phyloP scores from a whole-genome alignment of 148 eudicot genomes.

The Oxyria digyna region DNA sequence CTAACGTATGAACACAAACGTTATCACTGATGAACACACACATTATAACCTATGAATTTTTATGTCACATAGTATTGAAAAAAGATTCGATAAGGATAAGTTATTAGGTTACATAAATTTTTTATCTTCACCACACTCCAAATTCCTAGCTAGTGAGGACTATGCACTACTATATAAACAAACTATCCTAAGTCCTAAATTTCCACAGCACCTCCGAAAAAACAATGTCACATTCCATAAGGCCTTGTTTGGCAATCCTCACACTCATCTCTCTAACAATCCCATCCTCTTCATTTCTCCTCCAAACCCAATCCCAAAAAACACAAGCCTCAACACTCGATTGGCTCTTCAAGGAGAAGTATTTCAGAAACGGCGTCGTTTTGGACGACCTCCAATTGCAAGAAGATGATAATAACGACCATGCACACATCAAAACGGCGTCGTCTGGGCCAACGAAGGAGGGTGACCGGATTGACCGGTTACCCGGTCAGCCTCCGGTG shows the following conservation, averaged over 20 bases:
- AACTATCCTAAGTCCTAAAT: background rate
- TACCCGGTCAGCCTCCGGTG: slow-evolving; percentile 53
- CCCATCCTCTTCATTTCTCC: background rate
- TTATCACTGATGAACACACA: too few species aligned
- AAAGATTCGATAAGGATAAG: too few species aligned
- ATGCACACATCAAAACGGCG: too few species aligned
- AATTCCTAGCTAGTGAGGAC: too few species aligned
- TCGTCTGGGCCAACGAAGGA: slow-evolving; percentile 17
- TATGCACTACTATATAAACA: background rate
- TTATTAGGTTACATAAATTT: too few species aligned
- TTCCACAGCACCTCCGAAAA: background rate
- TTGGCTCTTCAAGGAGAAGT: background rate
- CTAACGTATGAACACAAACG: too few species aligned
- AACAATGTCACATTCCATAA: background rate
- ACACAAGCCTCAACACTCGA: background rate
- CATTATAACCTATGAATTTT: too few species aligned
- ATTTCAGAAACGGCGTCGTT: slow-evolving; percentile 1
- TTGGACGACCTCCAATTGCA: background rate
- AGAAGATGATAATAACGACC: background rate
- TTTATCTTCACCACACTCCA: too few species aligned
- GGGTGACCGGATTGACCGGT: slow-evolving; percentile 28
- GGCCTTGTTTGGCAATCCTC: background rate
- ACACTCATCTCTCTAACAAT: background rate
- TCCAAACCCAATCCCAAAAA: background rate
- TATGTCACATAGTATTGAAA: too few species aligned